Evolutionary conservation across 2,329 filamentous ascomycete genomes (phyloP).

Genomic region (Aspergillus flavus): DNA sequence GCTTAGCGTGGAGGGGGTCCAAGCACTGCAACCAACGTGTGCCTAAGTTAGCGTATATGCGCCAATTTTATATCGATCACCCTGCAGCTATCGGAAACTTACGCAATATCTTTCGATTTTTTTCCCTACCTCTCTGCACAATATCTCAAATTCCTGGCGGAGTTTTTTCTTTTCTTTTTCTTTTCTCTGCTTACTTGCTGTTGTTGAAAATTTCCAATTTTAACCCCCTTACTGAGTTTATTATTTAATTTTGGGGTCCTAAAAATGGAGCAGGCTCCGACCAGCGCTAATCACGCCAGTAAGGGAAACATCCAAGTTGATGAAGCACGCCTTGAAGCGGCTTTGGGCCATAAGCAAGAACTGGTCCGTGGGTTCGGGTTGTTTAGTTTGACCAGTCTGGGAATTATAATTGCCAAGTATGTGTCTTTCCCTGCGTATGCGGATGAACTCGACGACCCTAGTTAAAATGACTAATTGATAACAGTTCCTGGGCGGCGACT

Average conservation of each 20-base stretch:
- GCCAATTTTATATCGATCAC: neutral
- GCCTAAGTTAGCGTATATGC: neutral
- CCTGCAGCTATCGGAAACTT: neutral
- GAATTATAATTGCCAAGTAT: constrained; percentile 54
- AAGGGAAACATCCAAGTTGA: constrained; percentile 11
- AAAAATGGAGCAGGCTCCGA: neutral
- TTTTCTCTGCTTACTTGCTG: neutral
- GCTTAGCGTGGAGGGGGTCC: neutral
- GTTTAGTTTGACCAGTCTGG: constrained; percentile 58
- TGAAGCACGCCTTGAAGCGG: constrained; percentile 28
- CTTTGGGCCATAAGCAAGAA: constrained; percentile 59
- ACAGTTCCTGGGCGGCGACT: constrained; percentile 59
- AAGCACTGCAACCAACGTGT: too few species aligned
- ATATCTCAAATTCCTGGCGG: neutral
- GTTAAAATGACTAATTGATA: neutral
- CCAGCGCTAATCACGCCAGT: neutral
- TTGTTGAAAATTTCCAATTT: too few species aligned
- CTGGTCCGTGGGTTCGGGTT: constrained; percentile 61
- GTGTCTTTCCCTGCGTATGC: neutral
- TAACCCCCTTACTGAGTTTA: too few species aligned
- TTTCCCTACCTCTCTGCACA: neutral
- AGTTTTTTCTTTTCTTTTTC: neutral
- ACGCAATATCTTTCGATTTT: neutral
- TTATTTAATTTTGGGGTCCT: neutral
- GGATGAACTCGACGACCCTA: neutral